These are phyloP conservation scores for Cinnamomum micranthum DNA, from an alignment of 164 flowering plant genomes.

Conservation along the genomic window DNA sequence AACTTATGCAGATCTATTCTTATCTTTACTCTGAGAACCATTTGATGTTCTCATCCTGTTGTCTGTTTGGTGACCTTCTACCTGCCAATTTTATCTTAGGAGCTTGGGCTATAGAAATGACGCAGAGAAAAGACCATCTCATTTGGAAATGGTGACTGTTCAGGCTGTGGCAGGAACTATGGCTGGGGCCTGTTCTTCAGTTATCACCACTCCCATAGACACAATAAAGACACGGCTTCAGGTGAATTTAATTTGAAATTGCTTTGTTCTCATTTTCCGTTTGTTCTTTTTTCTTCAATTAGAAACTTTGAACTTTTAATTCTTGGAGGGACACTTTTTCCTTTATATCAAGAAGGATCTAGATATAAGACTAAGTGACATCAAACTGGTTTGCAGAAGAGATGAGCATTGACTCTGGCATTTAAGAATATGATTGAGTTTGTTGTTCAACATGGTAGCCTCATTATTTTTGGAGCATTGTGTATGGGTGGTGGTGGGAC, in stretches of 20 bases:
- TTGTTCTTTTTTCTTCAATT: neutral
- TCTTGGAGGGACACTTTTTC: no score
- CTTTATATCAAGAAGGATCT: no score
- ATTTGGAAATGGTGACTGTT: conserved; percentile 62
- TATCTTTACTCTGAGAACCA: neutral
- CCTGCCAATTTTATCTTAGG: conserved; percentile 29
- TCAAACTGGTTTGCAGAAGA: no score
- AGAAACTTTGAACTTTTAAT: neutral
- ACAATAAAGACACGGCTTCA: conserved; percentile 89
- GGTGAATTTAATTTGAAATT: conserved; percentile 29
- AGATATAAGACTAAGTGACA: no score
- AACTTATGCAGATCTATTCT: neutral
- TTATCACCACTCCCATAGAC: conserved; percentile 82
- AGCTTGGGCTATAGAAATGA: conserved; percentile 54
- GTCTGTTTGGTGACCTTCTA: neutral
- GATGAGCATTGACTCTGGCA: no score
- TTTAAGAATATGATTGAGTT: no score
- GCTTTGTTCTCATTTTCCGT: neutral
- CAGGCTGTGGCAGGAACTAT: conserved; percentile 77
- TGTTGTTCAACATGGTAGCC: no score
- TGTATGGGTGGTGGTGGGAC: no score
- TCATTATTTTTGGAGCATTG: no score
- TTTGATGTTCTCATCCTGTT: neutral
- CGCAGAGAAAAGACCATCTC: conserved; percentile 54
- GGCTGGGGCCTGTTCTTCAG: conserved; percentile 79